These are phyloP conservation scores for Fusarium solani-melongenae DNA, from an alignment of 2,329 filamentous ascomycete species.

Conservation along the genomic window DNA sequence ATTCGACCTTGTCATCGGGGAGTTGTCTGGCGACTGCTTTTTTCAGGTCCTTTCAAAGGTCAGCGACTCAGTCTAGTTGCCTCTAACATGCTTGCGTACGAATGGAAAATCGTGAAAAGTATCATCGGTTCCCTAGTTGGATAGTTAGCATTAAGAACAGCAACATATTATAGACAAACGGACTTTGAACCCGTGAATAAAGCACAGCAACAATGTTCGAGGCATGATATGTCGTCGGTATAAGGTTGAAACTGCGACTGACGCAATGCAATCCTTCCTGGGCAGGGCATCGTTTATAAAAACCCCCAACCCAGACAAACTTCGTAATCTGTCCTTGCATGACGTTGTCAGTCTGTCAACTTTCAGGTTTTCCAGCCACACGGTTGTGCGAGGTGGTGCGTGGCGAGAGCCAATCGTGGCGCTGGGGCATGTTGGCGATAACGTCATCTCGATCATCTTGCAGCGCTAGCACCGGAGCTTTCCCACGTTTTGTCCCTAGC, in stretches of 20 bases:
- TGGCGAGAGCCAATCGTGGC: slow-evolving; percentile 34
- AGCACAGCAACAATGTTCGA: slow-evolving; percentile 74
- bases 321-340: slow-evolving; percentile 5
- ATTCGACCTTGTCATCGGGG: slow-evolving; percentile 68
- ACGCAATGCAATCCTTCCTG: neutral
- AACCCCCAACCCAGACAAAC: neutral
- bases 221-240: slow-evolving; percentile 47
- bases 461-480: slow-evolving; percentile 28
- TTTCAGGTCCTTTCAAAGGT: slow-evolving; percentile 61
- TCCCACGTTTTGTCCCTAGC: slow-evolving; percentile 20
- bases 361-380: slow-evolving; percentile 44
- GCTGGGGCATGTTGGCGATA: slow-evolving; percentile 8
- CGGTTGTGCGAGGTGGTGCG: slow-evolving; percentile 7
- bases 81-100: slow-evolving; percentile 36
- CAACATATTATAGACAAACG: fast-evolving
- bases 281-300: neutral
- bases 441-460: slow-evolving; percentile 31
- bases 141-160: neutral
- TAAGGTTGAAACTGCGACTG: neutral
- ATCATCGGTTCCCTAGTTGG: slow-evolving; percentile 69
- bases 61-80: neutral
- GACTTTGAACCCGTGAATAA: slow-evolving; percentile 78
- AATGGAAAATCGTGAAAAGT: slow-evolving; percentile 76
- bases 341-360: slow-evolving; percentile 32
- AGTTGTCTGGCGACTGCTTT: slow-evolving; percentile 67